Conservation (phyloP, 192 early-diverging fungal species). For the Podila clonocystis region DNA sequence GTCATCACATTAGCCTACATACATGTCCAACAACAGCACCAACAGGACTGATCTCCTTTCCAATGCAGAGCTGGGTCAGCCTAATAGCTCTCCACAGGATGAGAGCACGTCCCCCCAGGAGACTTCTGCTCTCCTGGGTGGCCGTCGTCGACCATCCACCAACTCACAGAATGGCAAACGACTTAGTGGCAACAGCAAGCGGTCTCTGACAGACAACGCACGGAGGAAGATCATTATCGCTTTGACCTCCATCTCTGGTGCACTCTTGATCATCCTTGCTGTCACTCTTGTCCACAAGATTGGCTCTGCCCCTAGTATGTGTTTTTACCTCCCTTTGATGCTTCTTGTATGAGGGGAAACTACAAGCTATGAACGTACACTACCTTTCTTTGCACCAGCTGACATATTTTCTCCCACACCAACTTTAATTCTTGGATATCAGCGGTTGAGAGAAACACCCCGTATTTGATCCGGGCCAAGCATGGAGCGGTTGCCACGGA, state of each 20-base stretch:
- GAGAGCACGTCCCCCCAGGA: conserved; percentile 9
- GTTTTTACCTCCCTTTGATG: too few relatives aligned
- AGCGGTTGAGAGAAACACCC: conserved; percentile 33
- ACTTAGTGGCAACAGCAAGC: not conserved
- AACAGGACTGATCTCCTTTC: not conserved
- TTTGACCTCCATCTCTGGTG: conserved; percentile 13
- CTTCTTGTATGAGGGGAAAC: too few relatives aligned
- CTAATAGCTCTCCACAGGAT: not conserved
- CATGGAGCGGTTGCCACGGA: conserved; percentile 78
- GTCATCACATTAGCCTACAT: not conserved
- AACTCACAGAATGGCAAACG: not conserved
- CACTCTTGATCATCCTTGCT: conserved; percentile 16
- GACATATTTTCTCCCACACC: not conserved
- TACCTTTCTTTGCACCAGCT: not conserved
- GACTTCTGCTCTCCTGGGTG: conserved; percentile 6
- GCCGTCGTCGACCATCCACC: not conserved
- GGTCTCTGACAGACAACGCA: conserved; percentile 17
- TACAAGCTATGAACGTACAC: too few relatives aligned
- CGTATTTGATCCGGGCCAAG: conserved; percentile 51
- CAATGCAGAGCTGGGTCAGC: conserved; percentile 27
- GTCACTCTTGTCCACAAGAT: conserved; percentile 15
- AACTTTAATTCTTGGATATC: conserved; percentile 1
- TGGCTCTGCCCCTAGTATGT: conserved; percentile 17
- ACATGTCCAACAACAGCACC: not conserved
- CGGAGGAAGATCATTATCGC: conserved; percentile 27